A percentile compares a stretch with the other conserved stretches of the same genome.
These are phyloP conservation scores for Aspergillus panamensis DNA, from an alignment of 495 filamentous ascomycete genomes.

Conservation along the genomic window DNA sequence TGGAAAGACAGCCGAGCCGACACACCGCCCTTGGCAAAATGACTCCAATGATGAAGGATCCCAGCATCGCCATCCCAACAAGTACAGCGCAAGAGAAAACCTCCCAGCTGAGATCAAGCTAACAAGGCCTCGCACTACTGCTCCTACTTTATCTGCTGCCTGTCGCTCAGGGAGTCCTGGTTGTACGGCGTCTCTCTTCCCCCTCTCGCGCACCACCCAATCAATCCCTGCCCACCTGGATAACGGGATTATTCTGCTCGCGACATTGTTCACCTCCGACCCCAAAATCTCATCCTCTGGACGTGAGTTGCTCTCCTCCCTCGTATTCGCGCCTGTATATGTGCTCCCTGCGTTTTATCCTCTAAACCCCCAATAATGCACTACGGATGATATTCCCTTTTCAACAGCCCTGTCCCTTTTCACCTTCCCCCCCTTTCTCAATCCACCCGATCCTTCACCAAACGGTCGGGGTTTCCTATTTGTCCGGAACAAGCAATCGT, in stretches of 20 bases:
- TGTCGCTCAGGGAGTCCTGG: background rate
- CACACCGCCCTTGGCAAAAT: background rate
- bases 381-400: background rate
- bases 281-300: background rate
- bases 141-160: background rate
- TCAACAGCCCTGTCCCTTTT: background rate
- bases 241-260: background rate
- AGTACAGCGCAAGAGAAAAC: background rate
- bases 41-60: background rate
- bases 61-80: background rate
- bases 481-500: conserved; percentile 1
- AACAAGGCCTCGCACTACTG: background rate
- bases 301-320: background rate
- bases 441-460: background rate
- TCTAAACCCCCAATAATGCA: background rate
- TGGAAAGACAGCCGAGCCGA: background rate
- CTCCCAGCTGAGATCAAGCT: no score
- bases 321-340: conserved; percentile 1
- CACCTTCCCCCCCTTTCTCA: background rate
- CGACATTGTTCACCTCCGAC: background rate
- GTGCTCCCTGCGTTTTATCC: background rate
- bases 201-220: background rate
- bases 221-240: background rate
- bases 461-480: conserved; percentile 8
- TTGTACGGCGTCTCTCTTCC: background rate